Evolutionary conservation across 2,329 filamentous ascomycete genomes (phyloP).

Genomic region (Paramyrothecium sp.): DNA sequence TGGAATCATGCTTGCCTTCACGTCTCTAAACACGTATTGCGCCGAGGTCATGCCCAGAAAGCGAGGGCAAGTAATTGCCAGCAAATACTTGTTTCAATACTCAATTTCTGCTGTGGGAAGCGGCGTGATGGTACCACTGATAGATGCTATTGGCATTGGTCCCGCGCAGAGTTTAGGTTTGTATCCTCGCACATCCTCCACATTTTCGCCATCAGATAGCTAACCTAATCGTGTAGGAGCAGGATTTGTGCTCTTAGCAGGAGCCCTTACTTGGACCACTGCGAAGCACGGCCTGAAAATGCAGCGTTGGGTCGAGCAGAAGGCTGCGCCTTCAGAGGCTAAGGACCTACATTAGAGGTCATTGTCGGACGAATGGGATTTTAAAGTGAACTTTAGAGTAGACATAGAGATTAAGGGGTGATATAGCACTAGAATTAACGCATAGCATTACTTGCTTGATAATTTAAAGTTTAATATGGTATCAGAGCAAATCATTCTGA

Average conservation of each 20-base stretch:
- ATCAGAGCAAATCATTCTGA: neutral
- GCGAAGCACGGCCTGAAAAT: neutral
- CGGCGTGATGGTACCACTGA: neutral
- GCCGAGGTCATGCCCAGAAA: neutral
- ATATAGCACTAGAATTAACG: neutral
- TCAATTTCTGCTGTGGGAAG: neutral
- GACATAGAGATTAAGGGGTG: neutral
- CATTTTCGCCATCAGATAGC: too few species aligned
- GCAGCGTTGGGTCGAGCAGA: neutral
- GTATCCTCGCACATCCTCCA: neutral
- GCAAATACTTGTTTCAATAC: neutral
- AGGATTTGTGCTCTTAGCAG: neutral
- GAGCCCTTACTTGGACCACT: neutral
- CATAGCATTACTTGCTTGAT: neutral
- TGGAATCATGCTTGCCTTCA: neutral
- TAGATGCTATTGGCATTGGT: neutral
- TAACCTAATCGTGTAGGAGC: neutral
- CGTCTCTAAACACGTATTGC: neutral
- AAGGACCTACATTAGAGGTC: neutral
- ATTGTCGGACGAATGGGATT: neutral
- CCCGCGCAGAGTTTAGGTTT: neutral
- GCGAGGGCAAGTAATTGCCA: neutral
- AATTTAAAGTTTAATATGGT: neutral
- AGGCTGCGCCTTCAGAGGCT: neutral
- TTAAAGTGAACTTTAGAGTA: too few species aligned